Percentiles rank a stretch among this genome's conserved stretches.
phyloP scores from a whole-genome alignment of 176 grass and related monocot genomes.

The Puccinellia tenuiflora region DNA sequence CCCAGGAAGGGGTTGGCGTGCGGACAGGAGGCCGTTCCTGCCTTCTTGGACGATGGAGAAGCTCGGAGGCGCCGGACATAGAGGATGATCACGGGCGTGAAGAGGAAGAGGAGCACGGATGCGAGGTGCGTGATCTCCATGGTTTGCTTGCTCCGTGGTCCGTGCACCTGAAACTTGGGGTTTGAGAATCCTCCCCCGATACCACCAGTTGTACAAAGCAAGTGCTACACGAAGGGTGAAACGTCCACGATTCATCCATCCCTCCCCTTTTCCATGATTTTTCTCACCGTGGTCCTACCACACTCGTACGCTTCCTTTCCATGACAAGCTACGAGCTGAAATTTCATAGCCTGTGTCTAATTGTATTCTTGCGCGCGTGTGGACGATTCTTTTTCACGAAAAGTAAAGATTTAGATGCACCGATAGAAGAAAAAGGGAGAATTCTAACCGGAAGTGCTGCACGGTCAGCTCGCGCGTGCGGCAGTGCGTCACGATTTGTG shows the following conservation, averaged over 20 bases:
- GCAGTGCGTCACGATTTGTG: too few species aligned
- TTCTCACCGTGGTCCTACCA: too few species aligned
- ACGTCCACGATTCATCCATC: background rate
- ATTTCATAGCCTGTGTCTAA: too few species aligned
- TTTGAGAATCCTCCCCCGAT: background rate
- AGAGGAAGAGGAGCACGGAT: constrained; percentile 22
- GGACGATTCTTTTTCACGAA: too few species aligned
- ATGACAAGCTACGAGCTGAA: too few species aligned
- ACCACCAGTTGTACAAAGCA: background rate
- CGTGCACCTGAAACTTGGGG: background rate
- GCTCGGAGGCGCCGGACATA: background rate
- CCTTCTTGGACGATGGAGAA: background rate
- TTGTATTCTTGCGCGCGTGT: too few species aligned
- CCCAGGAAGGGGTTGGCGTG: constrained; percentile 45
- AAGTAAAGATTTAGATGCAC: too few species aligned
- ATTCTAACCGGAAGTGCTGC: too few species aligned
- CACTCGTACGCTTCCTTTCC: too few species aligned
- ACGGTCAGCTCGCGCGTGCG: too few species aligned
- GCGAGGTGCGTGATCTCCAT: constrained; percentile 16
- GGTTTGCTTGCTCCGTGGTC: background rate
- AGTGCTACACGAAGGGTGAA: background rate
- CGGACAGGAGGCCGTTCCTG: constrained; percentile 26
- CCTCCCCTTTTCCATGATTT: background rate
- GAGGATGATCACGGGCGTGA: background rate
- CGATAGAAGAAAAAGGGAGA: too few species aligned